Evolutionary conservation across 2,329 filamentous ascomycete genomes (phyloP).

Genomic region (Keithomyces neogunnii): DNA sequence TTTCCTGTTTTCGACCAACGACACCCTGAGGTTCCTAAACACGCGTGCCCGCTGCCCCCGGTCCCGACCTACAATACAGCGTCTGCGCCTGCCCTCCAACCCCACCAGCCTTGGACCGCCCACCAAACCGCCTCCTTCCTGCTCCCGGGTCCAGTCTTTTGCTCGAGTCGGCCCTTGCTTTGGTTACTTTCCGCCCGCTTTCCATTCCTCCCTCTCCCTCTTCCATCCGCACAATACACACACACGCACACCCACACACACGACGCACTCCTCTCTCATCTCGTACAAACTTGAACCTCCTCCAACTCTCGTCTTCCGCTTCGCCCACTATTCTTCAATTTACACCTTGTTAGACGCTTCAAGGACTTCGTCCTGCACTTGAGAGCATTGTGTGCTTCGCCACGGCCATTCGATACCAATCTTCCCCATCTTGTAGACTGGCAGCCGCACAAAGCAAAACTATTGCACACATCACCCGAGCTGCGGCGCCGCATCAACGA

Average conservation of each 20-base stretch:
- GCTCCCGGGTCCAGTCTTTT: neutral
- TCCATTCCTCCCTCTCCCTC: constrained; percentile 4
- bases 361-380: neutral
- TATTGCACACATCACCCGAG: constrained; percentile 5
- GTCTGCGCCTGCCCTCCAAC: constrained; percentile 11
- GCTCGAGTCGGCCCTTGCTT: neutral
- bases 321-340: neutral
- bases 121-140: constrained; percentile 1
- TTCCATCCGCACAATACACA: neutral
- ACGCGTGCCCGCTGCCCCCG: neutral
- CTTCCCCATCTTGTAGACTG: neutral
- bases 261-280: neutral
- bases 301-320: neutral
- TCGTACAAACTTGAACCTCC: neutral
- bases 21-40: constrained; percentile 14
- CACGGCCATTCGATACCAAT: neutral
- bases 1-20: constrained; percentile 21
- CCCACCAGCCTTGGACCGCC: constrained; percentile 6
- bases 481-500: constrained; percentile 10
- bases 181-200: constrained; percentile 4
- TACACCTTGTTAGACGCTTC: neutral
- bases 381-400: neutral
- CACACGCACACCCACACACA: neutral
- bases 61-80: constrained; percentile 12
- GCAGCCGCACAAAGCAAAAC: neutral